These are phyloP conservation scores for Vanrija pseudolonga DNA, from an alignment of 1,284 basidiomycete species.

Conservation along the genomic window DNA sequence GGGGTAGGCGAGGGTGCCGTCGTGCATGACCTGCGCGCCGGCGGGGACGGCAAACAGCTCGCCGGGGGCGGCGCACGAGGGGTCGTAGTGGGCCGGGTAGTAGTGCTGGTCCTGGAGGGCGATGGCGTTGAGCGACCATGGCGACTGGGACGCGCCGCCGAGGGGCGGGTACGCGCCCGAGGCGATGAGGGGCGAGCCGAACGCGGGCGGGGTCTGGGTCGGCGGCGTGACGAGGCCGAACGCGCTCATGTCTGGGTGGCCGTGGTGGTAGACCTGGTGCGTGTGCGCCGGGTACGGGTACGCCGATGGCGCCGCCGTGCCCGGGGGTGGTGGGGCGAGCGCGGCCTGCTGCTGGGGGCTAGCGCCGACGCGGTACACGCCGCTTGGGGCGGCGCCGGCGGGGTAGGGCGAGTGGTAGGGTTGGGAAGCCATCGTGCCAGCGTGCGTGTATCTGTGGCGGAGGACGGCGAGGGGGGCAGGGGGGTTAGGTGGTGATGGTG, in stretches of 20 bases:
- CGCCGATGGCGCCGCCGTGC: not conserved
- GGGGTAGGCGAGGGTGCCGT: constrained; percentile 1
- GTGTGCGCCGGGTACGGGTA: not conserved
- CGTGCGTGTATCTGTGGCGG: not conserved
- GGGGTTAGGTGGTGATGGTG: not conserved
- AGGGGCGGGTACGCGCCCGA: constrained; percentile 5
- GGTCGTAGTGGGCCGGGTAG: constrained; percentile 6
- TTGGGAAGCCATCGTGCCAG: constrained; percentile 14
- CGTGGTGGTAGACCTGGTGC: constrained; percentile 7
- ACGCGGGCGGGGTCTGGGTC: constrained; percentile 8
- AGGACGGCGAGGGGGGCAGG: not conserved
- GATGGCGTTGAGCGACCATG: constrained; percentile 15
- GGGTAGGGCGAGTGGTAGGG: constrained; percentile 10
- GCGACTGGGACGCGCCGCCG: constrained; percentile 4
- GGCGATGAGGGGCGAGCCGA: constrained; percentile 13
- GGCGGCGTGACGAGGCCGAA: constrained; percentile 17
- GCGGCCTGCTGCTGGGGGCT: not conserved
- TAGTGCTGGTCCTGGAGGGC: constrained; percentile 5
- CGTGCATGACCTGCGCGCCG: not conserved
- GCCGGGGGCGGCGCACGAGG: constrained; percentile 1
- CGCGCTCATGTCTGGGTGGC: constrained; percentile 5
- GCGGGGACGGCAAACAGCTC: constrained; percentile 8
- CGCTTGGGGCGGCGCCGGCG: not conserved
- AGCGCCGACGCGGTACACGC: not conserved
- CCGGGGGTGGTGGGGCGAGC: not conserved